These are phyloP conservation scores for Microcera coccophila DNA, from an alignment of 2,329 filamentous ascomycete genomes.

Conservation along the genomic window DNA sequence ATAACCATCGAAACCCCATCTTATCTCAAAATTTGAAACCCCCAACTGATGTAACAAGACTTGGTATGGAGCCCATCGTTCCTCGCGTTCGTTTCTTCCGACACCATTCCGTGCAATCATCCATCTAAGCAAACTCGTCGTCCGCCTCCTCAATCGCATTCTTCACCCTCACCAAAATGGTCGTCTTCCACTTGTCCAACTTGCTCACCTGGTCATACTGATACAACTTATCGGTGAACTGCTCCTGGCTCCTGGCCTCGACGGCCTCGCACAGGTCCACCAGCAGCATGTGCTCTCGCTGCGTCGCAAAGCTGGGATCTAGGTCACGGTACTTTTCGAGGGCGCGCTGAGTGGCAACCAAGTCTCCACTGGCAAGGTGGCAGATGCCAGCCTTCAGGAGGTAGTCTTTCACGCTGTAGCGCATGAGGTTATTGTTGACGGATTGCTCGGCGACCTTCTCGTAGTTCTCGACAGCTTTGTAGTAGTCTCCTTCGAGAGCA, in stretches of 20 bases:
- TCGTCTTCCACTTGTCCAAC: constrained; percentile 96
- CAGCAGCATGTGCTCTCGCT: constrained; percentile 78
- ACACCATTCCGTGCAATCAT: not conserved
- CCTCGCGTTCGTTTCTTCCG: not conserved
- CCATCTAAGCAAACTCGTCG: constrained; percentile 39
- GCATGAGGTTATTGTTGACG: constrained; percentile 88
- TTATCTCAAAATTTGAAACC: too few relatives aligned
- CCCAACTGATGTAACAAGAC: too few relatives aligned
- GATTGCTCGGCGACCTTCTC: constrained; percentile 77
- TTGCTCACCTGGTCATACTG: constrained; percentile 90
- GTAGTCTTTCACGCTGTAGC: constrained; percentile 92
- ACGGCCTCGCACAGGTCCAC: constrained; percentile 71
- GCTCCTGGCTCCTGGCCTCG: constrained; percentile 73
- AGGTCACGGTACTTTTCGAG: constrained; percentile 78
- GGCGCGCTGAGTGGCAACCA: constrained; percentile 73
- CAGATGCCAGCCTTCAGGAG: constrained; percentile 92
- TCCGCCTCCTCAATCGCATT: constrained; percentile 64
- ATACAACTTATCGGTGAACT: constrained; percentile 81
- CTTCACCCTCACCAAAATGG: constrained; percentile 78
- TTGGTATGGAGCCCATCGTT: too few relatives aligned
- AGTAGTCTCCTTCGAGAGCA: constrained; percentile 78
- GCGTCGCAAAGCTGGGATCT: constrained; percentile 71
- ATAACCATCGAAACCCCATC: too few relatives aligned
- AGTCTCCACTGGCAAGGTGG: constrained; percentile 69
- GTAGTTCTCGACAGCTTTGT: constrained; percentile 75